Conservation (phyloP, 257 asterid species). For the Sherardia arvensis region DNA sequence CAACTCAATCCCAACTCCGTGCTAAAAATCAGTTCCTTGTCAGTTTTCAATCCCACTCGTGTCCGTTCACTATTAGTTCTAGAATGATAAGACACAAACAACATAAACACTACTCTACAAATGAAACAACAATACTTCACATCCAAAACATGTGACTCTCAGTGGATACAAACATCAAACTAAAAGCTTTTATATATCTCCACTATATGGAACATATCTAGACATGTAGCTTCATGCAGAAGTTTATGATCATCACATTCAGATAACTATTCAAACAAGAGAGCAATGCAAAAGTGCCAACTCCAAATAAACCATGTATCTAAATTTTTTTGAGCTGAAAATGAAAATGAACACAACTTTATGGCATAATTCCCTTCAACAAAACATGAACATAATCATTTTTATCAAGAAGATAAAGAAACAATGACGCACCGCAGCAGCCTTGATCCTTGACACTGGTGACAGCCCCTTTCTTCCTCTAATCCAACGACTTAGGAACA, state of each 20-base stretch:
- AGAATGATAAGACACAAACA: not conserved
- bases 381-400: not conserved
- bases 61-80: not conserved
- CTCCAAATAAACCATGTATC: not conserved
- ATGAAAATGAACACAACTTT: not conserved
- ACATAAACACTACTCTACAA: not conserved
- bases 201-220: too few relatives aligned
- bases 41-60: not conserved
- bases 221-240: not conserved
- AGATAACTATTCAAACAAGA: not conserved
- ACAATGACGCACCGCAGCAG: conserved; percentile 57
- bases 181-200: too few relatives aligned
- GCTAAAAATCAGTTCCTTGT: not conserved
- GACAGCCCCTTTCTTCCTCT: conserved; percentile 85
- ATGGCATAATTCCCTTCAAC: not conserved
- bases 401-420: not conserved
- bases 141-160: not conserved
- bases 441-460: conserved; percentile 86
- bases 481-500: conserved; percentile 63
- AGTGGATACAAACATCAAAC: not conserved
- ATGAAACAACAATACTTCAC: not conserved
- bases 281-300: not conserved
- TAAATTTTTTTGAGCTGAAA: not conserved
- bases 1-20: too few relatives aligned
- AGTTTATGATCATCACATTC: not conserved